These are phyloP conservation scores for Vitis riparia DNA, from an alignment of 164 flowering plant genomes.

Conservation along the genomic window DNA sequence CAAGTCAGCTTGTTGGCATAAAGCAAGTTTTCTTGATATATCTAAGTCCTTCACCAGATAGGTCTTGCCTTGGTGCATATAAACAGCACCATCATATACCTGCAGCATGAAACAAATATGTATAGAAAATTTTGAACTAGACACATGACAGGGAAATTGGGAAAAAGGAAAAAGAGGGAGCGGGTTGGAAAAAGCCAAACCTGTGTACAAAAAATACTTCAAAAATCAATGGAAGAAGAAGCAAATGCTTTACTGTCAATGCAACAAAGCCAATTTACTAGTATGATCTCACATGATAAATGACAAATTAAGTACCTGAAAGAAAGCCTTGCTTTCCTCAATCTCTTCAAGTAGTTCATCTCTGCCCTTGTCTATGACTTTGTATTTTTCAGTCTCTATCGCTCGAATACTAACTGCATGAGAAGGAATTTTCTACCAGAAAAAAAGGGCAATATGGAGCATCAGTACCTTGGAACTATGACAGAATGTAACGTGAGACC, in stretches of 20 bases:
- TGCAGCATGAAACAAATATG: constrained; percentile 18
- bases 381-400: constrained; percentile 69
- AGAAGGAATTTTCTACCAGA: constrained; percentile 69
- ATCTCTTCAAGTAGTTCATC: constrained; percentile 84
- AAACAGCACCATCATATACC: constrained; percentile 97
- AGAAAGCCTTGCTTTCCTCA: constrained; percentile 98
- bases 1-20: constrained; percentile 68
- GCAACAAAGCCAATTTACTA: not conserved
- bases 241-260: not conserved
- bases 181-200: not conserved
- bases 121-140: not conserved
- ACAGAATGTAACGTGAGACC: not conserved
- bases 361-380: constrained; percentile 53
- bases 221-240: constrained; percentile 1
- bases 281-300: not conserved
- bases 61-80: constrained; percentile 82
- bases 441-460: not conserved
- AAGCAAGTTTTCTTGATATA: constrained; percentile 67
- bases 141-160: not conserved
- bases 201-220: not conserved
- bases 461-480: not conserved
- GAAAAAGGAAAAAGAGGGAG: not conserved
- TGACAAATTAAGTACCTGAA: constrained; percentile 56
- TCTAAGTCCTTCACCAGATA: constrained; percentile 77
- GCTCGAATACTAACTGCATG: constrained; percentile 74